phyloP scores from a whole-genome alignment of 2,329 filamentous ascomycete species.

The Aspergillus aculeatus region DNA sequence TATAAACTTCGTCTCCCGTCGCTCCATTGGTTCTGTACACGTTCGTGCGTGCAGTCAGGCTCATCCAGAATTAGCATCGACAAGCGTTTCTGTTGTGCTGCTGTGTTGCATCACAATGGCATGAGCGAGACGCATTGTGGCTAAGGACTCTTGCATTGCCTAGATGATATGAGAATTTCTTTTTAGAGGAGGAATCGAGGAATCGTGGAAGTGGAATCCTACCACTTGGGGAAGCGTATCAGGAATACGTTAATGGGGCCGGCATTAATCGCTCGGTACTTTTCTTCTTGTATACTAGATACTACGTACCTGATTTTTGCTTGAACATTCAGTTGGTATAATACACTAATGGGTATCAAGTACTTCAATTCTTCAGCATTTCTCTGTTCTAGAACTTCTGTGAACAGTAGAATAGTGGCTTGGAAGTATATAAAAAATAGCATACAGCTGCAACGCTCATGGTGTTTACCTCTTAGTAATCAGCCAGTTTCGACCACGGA shows the following conservation, averaged over 20 bases:
- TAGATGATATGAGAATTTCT: neutral
- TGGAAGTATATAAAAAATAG: too few species aligned
- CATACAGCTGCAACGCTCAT: too few species aligned
- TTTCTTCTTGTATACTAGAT: neutral
- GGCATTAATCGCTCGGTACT: neutral
- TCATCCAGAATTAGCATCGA: neutral
- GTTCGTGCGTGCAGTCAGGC: neutral
- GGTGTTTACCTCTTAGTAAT: neutral
- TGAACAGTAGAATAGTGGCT: too few species aligned
- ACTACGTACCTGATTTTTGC: neutral
- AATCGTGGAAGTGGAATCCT: neutral
- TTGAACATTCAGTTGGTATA: neutral
- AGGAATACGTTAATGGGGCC: neutral
- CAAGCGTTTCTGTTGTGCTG: neutral
- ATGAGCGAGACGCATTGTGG: neutral
- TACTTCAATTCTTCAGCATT: too few species aligned
- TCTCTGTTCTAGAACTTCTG: too few species aligned
- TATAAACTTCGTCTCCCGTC: neutral
- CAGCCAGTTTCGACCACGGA: neutral
- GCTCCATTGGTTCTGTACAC: neutral
- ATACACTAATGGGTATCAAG: too few species aligned
- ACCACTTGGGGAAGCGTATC: neutral
- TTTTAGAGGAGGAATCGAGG: slow-evolving; percentile 1
- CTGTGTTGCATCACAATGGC: neutral
- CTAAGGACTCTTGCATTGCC: too few species aligned